Evolutionary conservation across 331 rosid species (phyloP), one percentile per base, ranked within the genome.

Genomic region (Saraca asoca): DNA sequence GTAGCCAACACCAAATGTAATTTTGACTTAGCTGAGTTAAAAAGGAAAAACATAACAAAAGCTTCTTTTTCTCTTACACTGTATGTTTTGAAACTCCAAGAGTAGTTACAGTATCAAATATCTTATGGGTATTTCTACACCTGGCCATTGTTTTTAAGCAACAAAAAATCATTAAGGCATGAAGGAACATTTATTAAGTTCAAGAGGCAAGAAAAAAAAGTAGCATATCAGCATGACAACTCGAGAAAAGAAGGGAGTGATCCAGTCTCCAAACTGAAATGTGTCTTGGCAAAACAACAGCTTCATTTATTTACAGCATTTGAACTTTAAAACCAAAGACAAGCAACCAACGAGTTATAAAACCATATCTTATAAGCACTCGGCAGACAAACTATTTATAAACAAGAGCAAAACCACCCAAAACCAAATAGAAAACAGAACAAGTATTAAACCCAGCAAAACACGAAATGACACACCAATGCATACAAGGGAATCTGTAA

Each of bases 11-110:
- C 37, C 9, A 58, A 11, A 37, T 71, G 12, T 9, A 67, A 66
- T 12, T 53, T 51, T 52, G 12, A 55, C 52, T 58, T 62, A 72
- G 68, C 44, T 29, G 57, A 56, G 42, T 34, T 58, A 54, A 65
- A 43, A 10, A 65, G 42, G 37, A 18, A 33, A 42, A 50, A 41
- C 64, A 58, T 6, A 3, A 74, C n/a, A 12, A 43, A 12, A 5
- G 45, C 34, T 14, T 9, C 39, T 51, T 13, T 49, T 52, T 69
- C 31, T 29, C 18, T 50, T 45, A 18, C 34, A 16, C 16, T 34
- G 17, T 19, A 45, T 33, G 6, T 7, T 7, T 17, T 41, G 35
- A 56, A 61, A n/a, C 51, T 15, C 34, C 49, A 12, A n/a, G 46
- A 70, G 53, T 58, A 51, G 29, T 34, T 18, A 56, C 39, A 39